Evolutionary conservation across 2,329 filamentous ascomycete genomes (phyloP).

Genomic region (Pseudodiploospora longispora): DNA sequence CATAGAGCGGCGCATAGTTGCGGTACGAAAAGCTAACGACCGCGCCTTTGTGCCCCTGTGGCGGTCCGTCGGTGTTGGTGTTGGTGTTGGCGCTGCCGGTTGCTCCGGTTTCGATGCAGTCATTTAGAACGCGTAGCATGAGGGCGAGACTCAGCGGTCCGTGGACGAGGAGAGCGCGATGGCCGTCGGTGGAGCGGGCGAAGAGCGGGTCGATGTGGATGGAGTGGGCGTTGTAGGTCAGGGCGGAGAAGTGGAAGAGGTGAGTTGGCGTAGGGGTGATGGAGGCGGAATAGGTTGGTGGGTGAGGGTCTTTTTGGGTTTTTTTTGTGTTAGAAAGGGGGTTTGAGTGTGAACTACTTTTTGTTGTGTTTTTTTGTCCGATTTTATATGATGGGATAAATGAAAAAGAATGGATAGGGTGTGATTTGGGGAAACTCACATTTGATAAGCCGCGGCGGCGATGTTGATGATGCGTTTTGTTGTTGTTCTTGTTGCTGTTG

Average conservation of each 20-base stretch:
- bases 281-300: conserved; percentile 34
- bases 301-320: conserved; percentile 21
- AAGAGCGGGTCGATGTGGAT: conserved; percentile 79
- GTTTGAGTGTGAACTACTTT: background rate
- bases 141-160: conserved; percentile 75
- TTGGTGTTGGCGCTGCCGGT: conserved; percentile 13
- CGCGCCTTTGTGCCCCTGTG: background rate
- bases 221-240: conserved; percentile 85
- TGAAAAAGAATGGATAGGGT: background rate
- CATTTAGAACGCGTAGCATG: conserved; percentile 57
- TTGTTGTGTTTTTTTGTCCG: too few relatives aligned
- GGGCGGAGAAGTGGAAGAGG: conserved; percentile 82
- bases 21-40: conserved; percentile 62
- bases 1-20: conserved; percentile 76
- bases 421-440: conserved; percentile 13
- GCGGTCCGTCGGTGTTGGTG: too few relatives aligned
- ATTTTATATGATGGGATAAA: conserved; percentile 1
- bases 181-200: conserved; percentile 62
- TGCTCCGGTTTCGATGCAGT: conserved; percentile 9
- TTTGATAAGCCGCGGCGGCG: conserved; percentile 16
- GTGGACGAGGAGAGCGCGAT: conserved; percentile 71
- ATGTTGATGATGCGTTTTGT: background rate
- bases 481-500: too few relatives aligned
- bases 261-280: conserved; percentile 61
- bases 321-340: background rate